phyloP scores from a whole-genome alignment of 1,284 basidiomycete genomes.

The Cutaneotrichosporon cavernicola region DNA sequence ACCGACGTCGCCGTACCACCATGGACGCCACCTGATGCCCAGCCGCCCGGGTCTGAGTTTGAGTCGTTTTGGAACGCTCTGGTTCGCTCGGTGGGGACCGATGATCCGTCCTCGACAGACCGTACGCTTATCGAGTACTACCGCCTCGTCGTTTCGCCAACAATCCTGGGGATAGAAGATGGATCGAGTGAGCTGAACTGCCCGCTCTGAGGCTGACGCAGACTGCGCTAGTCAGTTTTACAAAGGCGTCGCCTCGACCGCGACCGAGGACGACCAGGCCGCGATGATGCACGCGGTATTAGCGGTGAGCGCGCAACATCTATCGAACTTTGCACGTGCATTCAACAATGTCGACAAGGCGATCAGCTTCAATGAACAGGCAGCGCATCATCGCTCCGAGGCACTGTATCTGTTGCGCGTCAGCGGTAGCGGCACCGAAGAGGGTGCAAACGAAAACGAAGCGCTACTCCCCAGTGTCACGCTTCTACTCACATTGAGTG shows the following conservation, averaged over 20 bases:
- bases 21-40: slow-evolving; percentile 8
- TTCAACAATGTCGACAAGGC: slow-evolving; percentile 12
- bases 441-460: not conserved
- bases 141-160: slow-evolving; percentile 3
- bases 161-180: slow-evolving; percentile 5
- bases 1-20: slow-evolving; percentile 5
- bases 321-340: slow-evolving; percentile 6
- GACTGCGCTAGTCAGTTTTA: slow-evolving; percentile 6
- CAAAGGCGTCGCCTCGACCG: not conserved
- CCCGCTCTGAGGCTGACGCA: not conserved
- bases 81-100: not conserved
- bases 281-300: slow-evolving; percentile 10
- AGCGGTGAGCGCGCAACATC: slow-evolving; percentile 1
- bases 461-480: slow-evolving; percentile 6
- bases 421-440: not conserved
- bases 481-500: not conserved
- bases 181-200: not conserved
- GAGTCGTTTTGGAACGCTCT: slow-evolving; percentile 9
- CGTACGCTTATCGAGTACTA: slow-evolving; percentile 11
- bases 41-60: not conserved
- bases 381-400: slow-evolving; percentile 5
- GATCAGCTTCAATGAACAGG: slow-evolving; percentile 7
- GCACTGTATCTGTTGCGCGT: slow-evolving; percentile 8
- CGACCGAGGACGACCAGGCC: slow-evolving; percentile 7
- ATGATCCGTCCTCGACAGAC: not conserved